These are phyloP conservation scores for Penicillium soppii DNA, from an alignment of 495 filamentous ascomycete genomes.

Conservation along the genomic window DNA sequence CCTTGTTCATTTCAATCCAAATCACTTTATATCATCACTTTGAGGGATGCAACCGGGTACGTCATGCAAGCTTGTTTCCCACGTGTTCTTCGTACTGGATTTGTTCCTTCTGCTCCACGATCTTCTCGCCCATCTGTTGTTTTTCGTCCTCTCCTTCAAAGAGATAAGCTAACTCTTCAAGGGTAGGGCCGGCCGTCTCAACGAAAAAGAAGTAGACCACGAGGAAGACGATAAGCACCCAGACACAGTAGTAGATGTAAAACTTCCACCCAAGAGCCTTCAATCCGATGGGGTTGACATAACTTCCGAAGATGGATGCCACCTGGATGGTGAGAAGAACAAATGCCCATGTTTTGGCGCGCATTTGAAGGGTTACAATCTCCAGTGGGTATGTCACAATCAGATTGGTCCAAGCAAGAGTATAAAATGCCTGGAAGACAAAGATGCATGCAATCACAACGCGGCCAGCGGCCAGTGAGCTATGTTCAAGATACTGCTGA, in stretches of 20 bases:
- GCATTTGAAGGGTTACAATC: conserved; percentile 61
- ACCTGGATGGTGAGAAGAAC: conserved; percentile 61
- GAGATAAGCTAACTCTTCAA: conserved; percentile 57
- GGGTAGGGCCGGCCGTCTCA: conserved; percentile 61
- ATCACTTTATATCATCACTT: too few species aligned
- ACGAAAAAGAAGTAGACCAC: conserved; percentile 65
- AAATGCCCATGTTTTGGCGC: conserved; percentile 66
- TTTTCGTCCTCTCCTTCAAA: conserved; percentile 19
- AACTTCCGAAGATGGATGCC: conserved; percentile 52
- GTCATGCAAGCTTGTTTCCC: conserved; percentile 11
- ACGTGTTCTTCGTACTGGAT: conserved; percentile 17
- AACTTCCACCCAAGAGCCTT: conserved; percentile 53
- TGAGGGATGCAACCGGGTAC: too few species aligned
- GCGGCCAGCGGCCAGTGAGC: conserved; percentile 46
- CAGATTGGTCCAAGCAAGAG: conserved; percentile 59
- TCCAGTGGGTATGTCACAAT: conserved; percentile 63
- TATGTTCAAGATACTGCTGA: conserved; percentile 49
- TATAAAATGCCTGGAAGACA: conserved; percentile 55
- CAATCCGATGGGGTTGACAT: conserved; percentile 58
- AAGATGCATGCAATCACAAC: conserved; percentile 59
- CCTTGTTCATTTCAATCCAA: too few species aligned
- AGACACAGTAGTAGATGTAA: conserved; percentile 59
- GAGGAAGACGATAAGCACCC: conserved; percentile 55
- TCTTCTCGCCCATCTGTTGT: conserved; percentile 12
- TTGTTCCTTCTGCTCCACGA: conserved; percentile 17